phyloP scores from a whole-genome alignment of 441 rosid species.

The Hura crepitans region DNA sequence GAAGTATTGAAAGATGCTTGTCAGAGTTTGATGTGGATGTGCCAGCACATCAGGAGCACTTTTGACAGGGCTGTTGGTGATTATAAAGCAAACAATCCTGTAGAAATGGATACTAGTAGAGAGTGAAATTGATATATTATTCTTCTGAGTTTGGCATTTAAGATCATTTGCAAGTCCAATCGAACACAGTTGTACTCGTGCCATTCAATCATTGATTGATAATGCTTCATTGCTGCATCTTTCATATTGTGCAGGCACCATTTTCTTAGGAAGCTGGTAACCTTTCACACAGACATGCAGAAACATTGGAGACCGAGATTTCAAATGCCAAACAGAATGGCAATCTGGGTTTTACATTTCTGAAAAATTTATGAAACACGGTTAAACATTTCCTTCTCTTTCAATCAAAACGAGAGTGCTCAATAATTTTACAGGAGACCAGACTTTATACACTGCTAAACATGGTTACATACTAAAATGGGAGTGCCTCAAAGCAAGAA shows the following conservation, averaged over 20 bases:
- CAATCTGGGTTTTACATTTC: neutral
- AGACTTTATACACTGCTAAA: slow-evolving; percentile 12
- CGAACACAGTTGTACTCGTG: neutral
- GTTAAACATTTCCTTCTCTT: too few species aligned
- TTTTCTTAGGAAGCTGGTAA: neutral
- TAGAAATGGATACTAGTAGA: slow-evolving; percentile 19
- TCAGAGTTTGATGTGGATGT: slow-evolving; percentile 72
- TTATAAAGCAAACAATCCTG: slow-evolving; percentile 29
- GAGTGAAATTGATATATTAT: slow-evolving; percentile 13
- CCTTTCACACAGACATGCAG: too few species aligned
- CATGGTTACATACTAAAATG: neutral
- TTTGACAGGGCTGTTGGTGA: slow-evolving; percentile 57
- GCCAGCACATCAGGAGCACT: slow-evolving; percentile 66
- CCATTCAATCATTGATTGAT: neutral
- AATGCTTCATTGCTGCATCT: neutral
- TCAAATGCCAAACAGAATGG: neutral
- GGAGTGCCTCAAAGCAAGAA: neutral
- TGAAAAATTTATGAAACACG: neutral
- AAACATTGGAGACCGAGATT: too few species aligned
- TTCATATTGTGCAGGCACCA: neutral
- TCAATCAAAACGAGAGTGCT: neutral
- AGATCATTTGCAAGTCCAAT: neutral
- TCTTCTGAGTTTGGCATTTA: neutral
- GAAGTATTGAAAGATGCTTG: slow-evolving; percentile 77
- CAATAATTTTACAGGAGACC: neutral